Conservation (phyloP, 148 eudicot genomes). For the Rhododendron kiyosumense region DNA sequence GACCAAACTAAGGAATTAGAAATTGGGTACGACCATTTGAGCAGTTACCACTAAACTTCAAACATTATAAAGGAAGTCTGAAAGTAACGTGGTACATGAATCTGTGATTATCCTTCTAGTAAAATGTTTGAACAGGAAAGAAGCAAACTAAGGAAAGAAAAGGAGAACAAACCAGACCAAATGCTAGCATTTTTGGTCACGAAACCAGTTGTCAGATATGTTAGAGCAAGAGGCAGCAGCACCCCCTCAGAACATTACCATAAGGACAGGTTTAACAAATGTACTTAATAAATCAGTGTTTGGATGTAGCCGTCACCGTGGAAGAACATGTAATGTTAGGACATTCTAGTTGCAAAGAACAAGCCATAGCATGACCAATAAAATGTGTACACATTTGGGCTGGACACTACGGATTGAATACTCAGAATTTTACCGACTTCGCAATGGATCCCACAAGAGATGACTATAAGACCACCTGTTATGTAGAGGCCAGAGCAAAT, state of each 20-base stretch:
- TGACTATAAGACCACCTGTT: no score
- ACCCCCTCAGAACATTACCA: not conserved
- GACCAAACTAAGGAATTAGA: not conserved
- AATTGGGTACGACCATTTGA: not conserved
- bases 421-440: not conserved
- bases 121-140: not conserved
- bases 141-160: not conserved
- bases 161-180: not conserved
- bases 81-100: not conserved
- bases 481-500: no score
- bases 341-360: not conserved
- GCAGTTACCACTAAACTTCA: not conserved
- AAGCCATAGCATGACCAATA: not conserved
- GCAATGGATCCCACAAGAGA: not conserved
- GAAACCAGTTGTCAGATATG: not conserved
- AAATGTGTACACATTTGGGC: not conserved
- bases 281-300: not conserved
- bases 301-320: not conserved
- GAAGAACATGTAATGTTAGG: not conserved
- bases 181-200: not conserved
- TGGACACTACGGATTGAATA: not conserved
- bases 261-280: not conserved
- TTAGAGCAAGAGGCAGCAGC: not conserved
- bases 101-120: not conserved
- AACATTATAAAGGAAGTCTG: not conserved